phyloP scores from a whole-genome alignment of 163 green algal genomes.

The Trebouxiophyceae sp. region DNA sequence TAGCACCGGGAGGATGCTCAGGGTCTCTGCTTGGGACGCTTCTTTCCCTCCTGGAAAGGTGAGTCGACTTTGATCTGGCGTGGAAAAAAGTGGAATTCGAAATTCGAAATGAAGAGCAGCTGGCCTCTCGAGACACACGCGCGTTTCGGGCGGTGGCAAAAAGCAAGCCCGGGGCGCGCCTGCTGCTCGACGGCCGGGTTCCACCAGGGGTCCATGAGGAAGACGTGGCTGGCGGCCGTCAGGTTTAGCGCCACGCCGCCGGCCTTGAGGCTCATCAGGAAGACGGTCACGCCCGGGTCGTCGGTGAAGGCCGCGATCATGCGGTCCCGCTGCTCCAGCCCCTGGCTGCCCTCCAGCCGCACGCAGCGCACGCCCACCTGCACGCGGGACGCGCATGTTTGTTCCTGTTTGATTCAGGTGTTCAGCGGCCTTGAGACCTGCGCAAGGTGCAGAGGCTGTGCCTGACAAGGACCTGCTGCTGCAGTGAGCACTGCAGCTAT shows the following conservation, averaged over 20 bases:
- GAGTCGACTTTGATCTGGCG: too few relatives aligned
- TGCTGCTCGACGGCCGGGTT: conserved; percentile 39
- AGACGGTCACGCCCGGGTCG: conserved; percentile 63
- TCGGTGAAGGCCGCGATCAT: conserved; percentile 73
- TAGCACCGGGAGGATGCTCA: too few relatives aligned
- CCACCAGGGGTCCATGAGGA: conserved; percentile 89
- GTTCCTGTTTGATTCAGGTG: too few relatives aligned
- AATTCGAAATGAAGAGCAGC: too few relatives aligned
- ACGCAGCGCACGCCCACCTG: conserved; percentile 72
- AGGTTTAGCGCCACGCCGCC: conserved; percentile 94
- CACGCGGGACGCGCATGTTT: not conserved
- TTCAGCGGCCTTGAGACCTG: too few relatives aligned
- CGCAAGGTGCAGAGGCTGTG: too few relatives aligned
- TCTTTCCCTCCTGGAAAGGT: too few relatives aligned
- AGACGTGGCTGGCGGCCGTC: conserved; percentile 74
- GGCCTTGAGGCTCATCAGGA: conserved; percentile 94
- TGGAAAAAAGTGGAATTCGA: too few relatives aligned
- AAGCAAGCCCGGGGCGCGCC: not conserved
- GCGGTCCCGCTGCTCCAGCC: conserved; percentile 56
- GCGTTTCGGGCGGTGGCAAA: too few relatives aligned
- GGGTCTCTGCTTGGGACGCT: too few relatives aligned
- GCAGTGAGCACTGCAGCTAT: too few relatives aligned
- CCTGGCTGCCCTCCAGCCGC: conserved; percentile 79
- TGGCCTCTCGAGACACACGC: not conserved
- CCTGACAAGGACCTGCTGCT: too few relatives aligned